phyloP scores from a whole-genome alignment of 1,139 yeast species.

The Kodamaea plutei region DNA sequence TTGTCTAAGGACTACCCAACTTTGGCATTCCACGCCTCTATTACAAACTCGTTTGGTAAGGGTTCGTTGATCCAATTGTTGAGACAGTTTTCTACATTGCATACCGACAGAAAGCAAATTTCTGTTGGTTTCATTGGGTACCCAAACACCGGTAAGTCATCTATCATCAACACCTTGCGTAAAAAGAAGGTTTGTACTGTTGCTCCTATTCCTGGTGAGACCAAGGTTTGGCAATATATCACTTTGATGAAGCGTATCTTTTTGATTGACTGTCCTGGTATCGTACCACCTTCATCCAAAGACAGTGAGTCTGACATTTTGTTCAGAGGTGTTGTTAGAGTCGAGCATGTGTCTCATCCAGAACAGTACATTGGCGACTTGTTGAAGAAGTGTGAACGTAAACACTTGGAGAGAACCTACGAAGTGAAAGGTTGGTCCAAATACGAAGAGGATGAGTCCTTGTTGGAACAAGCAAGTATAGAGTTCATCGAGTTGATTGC shows the following conservation, averaged over 20 bases:
- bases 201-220: conserved; percentile 98
- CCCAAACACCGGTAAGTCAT: conserved; percentile 96
- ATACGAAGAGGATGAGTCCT: conserved; percentile 37
- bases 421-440: conserved; percentile 87
- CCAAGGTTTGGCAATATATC: conserved; percentile 98
- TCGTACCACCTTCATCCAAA: conserved; percentile 89
- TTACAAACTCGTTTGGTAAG: conserved; percentile 95
- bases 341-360: conserved; percentile 91
- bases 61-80: conserved; percentile 91
- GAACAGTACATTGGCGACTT: conserved; percentile 93
- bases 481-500: conserved; percentile 90
- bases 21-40: conserved; percentile 95
- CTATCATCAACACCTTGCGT: conserved; percentile 89
- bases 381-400: conserved; percentile 77
- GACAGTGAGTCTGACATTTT: conserved; percentile 92
- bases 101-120: conserved; percentile 90
- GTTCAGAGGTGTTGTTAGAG: conserved; percentile 96
- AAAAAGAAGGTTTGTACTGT: conserved; percentile 94
- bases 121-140: conserved; percentile 97
- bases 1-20: conserved; percentile 91
- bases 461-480: conserved; percentile 52
- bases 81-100: conserved; percentile 88
- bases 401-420: conserved; percentile 92
- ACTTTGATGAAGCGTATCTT: conserved; percentile 94
- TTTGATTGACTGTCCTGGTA: conserved; percentile 97